A percentile compares a stretch with the other conserved stretches of the same genome.
Evolutionary conservation across 192 early-diverging fungal species (phyloP).

Genomic region (Spinellus fusiger): DNA sequence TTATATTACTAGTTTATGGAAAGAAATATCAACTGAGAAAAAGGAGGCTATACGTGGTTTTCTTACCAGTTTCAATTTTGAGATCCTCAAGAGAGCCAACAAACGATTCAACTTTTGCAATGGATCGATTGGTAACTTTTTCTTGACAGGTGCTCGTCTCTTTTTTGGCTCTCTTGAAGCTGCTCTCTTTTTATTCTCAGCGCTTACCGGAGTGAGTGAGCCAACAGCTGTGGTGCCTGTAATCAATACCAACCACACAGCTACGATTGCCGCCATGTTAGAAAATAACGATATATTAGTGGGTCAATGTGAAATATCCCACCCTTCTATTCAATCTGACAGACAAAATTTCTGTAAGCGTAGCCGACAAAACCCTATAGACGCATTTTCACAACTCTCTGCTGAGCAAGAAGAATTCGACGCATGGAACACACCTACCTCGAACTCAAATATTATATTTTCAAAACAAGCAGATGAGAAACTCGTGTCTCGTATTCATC

Average conservation of each 20-base stretch:
- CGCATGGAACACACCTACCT: neutral
- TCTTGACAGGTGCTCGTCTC: constrained; percentile 66
- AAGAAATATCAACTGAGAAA: constrained; percentile 45
- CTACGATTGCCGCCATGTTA: constrained; percentile 60
- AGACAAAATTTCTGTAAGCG: neutral
- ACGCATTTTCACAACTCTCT: constrained; percentile 25
- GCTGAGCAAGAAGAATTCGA: neutral
- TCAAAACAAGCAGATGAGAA: constrained; percentile 41
- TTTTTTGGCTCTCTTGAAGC: constrained; percentile 66
- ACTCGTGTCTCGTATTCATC: constrained; percentile 47
- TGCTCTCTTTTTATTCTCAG: constrained; percentile 68
- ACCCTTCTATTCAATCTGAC: constrained; percentile 37
- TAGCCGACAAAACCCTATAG: constrained; percentile 26
- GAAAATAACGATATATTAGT: constrained; percentile 53
- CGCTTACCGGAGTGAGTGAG: constrained; percentile 59
- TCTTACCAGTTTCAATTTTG: constrained; percentile 59
- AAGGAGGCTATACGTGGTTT: constrained; percentile 69
- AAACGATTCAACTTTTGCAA: constrained; percentile 66
- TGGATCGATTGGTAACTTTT: constrained; percentile 75
- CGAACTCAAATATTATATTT: constrained; percentile 46
- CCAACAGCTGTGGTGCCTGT: constrained; percentile 64
- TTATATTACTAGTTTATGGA: constrained; percentile 37
- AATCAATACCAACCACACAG: constrained; percentile 57
- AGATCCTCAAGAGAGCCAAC: constrained; percentile 55
- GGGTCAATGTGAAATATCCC: constrained; percentile 75